phyloP scores from a whole-genome alignment of 257 asterid species.

The Nicotiana paniculata region DNA sequence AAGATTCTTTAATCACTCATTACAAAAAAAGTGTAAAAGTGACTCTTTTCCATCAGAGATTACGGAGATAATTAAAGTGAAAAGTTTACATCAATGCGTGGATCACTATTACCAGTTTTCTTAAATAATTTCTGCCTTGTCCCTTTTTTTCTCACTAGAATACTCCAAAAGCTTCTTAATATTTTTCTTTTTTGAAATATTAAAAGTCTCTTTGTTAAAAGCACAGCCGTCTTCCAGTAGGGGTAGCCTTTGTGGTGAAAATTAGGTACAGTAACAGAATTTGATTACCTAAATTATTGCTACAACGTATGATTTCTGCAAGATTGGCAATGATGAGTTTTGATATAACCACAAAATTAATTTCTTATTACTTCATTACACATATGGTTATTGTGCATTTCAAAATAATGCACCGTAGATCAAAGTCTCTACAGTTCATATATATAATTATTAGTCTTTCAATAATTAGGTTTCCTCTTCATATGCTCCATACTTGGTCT shows the following conservation, averaged over 20 bases:
- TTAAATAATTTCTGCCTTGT: background rate
- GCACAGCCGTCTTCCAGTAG: background rate
- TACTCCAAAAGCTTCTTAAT: background rate
- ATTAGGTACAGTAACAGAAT: background rate
- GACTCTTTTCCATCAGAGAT: conserved; percentile 27
- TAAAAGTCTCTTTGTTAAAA: background rate
- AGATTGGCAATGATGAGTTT: background rate
- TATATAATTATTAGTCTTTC: too few species aligned
- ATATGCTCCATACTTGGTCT: conserved; percentile 2
- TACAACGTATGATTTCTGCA: background rate
- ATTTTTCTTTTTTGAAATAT: background rate
- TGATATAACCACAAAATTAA: too few species aligned
- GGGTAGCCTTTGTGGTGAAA: background rate
- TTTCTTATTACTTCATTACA: background rate
- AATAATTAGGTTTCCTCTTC: background rate
- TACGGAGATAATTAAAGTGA: conserved; percentile 16
- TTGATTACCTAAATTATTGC: conserved; percentile 2
- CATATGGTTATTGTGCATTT: background rate
- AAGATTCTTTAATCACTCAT: background rate
- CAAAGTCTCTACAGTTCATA: too few species aligned
- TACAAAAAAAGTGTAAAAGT: conserved; percentile 26
- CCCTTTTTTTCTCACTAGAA: background rate
- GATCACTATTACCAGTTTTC: background rate
- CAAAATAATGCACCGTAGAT: background rate
- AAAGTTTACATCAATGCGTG: background rate